Percentiles rank a stretch among this genome's conserved stretches.
Evolutionary conservation across 306 rosid species (phyloP).

Genomic region (Inga oerstediana): DNA sequence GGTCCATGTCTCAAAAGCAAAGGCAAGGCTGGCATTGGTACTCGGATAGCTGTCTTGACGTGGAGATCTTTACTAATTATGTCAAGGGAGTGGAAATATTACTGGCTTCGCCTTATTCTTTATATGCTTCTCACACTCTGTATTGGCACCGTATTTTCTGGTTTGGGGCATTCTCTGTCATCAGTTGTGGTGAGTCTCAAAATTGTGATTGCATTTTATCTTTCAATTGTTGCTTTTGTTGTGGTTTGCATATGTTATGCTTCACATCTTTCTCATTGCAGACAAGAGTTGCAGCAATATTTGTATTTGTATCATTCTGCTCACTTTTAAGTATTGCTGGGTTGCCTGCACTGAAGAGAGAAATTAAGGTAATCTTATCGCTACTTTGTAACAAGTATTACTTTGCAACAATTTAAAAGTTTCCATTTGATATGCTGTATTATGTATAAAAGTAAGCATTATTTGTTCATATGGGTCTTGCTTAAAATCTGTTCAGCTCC

Average conservation of each 20-base stretch:
- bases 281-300: conserved; percentile 96
- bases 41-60: conserved; percentile 85
- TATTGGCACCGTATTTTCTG: conserved; percentile 88
- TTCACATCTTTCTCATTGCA: conserved; percentile 44
- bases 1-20: conserved; percentile 93
- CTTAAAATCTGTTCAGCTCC: not conserved
- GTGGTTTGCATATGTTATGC: not conserved
- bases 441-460: conserved; percentile 12
- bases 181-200: conserved; percentile 82
- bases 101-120: conserved; percentile 98
- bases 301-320: conserved; percentile 81
- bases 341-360: conserved; percentile 83
- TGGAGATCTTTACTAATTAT: conserved; percentile 96
- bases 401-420: conserved; percentile 2
- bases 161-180: conserved; percentile 94
- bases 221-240: not conserved
- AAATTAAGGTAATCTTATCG: conserved; percentile 67
- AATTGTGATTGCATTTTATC: conserved; percentile 1
- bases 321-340: conserved; percentile 94
- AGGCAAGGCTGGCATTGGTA: conserved; percentile 81
- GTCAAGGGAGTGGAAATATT: conserved; percentile 98
- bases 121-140: conserved; percentile 81
- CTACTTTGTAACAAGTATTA: not conserved
- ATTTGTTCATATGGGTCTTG: conserved; percentile 5
- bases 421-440: conserved; percentile 15